Conservation (phyloP, 164 flowering plant genomes). For the Protea cynaroides region DNA sequence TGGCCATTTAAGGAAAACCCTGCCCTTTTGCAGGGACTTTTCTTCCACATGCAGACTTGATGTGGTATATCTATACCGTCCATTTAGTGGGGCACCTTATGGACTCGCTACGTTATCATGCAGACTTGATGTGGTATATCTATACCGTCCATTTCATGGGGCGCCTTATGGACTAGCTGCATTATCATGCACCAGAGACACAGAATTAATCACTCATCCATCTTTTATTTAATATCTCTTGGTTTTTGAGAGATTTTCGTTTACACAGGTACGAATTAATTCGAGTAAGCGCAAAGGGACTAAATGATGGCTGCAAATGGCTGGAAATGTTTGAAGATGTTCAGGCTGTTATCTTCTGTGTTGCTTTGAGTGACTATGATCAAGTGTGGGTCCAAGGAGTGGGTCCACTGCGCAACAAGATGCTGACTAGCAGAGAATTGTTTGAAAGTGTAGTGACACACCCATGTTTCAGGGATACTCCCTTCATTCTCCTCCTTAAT, state of each 20-base stretch:
- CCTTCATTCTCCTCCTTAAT: constrained; percentile 46
- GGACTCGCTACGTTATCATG: too few relatives aligned
- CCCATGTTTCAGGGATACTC: constrained; percentile 38
- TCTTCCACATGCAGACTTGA: too few relatives aligned
- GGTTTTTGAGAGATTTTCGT: neutral
- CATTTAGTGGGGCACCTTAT: neutral
- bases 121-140: neutral
- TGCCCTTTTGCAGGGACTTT: neutral
- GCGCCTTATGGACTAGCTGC: neutral
- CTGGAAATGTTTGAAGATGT: constrained; percentile 61
- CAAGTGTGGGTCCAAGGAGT: constrained; percentile 20
- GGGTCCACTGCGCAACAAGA: constrained; percentile 34
- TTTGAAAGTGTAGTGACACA: constrained; percentile 43
- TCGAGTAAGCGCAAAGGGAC: constrained; percentile 37
- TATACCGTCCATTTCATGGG: neutral
- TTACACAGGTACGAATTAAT: constrained; percentile 39
- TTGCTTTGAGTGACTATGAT: constrained; percentile 44
- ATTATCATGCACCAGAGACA: too few relatives aligned
- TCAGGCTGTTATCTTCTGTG: constrained; percentile 41
- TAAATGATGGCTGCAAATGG: constrained; percentile 51
- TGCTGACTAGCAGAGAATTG: constrained; percentile 37
- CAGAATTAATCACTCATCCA: neutral
- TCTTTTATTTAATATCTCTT: neutral
- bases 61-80: neutral
- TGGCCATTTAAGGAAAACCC: neutral